Base-by-base conservation (phyloP, 1,284 basidiomycete species). In the Rhizopogon parksii region DNA sequence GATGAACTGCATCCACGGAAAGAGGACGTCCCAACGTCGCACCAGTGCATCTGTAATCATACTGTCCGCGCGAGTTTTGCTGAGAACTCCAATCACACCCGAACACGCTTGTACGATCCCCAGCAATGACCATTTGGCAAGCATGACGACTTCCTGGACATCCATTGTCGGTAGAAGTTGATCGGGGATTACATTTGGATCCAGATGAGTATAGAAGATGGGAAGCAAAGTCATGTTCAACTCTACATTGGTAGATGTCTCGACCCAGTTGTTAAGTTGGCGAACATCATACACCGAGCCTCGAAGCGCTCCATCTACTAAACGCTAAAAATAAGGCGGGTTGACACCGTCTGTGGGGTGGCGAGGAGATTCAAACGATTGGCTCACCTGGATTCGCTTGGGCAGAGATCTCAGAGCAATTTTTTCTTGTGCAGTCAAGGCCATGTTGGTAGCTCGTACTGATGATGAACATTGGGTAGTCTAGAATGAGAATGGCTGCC, bases 201-300 rank as follows among this genome's bases (percentile, higher is more conserved):
- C 27, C 40, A 42, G 40, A 42, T 42, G 40, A 19, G 15, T 30
- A 25, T 42, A 47, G 42, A 45, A 45, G 46, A 47, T 15, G 39
- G 46, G 46, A 14, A 47, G 40, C 9, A 47, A 39, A 24, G 19
- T 7, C 39, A 47, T 30, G 15, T 42, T 30, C 40, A 27, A 15
- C 14, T 47, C 46, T 14, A 46, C 32, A 24, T 47, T 40, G 39
- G 46, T 17, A 12, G 40, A 45, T 17, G 21, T 21, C 6, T 24
- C 25, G 19, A 47, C 19, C 36, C 46, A 47, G 8, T 46, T 17
- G 21, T 39, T 4, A 12, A 45, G 40, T 47, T 40, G 40, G 21
- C 40, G 46, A 14, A 45, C 19, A 24, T 47, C 21, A 46, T 40
- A 17, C 6, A 40, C 40, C 2, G 24, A 36, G 12, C 46, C 40